Evolutionary conservation across 345 rosid genomes (phyloP).

Genomic region (Dipteronia dyeriana): DNA sequence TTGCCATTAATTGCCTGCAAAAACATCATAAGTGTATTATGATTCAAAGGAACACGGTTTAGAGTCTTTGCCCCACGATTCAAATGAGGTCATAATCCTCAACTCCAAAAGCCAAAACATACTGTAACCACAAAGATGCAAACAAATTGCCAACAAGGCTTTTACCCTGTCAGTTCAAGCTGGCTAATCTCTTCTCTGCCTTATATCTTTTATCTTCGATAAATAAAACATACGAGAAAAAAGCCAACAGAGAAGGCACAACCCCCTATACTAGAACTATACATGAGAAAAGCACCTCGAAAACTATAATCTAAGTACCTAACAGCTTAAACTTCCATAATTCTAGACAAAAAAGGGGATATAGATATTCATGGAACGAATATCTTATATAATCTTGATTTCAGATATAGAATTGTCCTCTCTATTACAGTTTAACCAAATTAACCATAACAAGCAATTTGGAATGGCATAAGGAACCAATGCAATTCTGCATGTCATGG

Average conservation of each 20-base stretch:
- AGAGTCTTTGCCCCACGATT: not conserved
- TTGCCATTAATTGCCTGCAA: slow-evolving; percentile 27
- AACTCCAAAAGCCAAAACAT: not conserved
- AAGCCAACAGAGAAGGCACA: not conserved
- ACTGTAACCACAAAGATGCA: not conserved
- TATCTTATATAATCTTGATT: slow-evolving; percentile 3
- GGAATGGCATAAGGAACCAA: not conserved
- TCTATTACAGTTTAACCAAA: not conserved
- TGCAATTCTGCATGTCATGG: not conserved
- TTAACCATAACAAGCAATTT: not conserved
- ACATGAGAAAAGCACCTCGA: not conserved
- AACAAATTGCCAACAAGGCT: not conserved
- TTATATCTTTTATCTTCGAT: not conserved
- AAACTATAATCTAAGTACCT: not conserved
- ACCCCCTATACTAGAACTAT: not conserved
- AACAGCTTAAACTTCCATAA: not conserved
- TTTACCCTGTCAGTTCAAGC: not conserved
- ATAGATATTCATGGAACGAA: not conserved
- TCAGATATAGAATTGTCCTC: not conserved
- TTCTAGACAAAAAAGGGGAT: not conserved
- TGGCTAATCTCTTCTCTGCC: not conserved
- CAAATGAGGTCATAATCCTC: not conserved
- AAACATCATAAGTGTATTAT: not conserved
- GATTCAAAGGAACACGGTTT: not conserved
- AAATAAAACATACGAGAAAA: not conserved